phyloP scores from a whole-genome alignment of 2,329 filamentous ascomycete species.

The Sporothrix variecibatus region DNA sequence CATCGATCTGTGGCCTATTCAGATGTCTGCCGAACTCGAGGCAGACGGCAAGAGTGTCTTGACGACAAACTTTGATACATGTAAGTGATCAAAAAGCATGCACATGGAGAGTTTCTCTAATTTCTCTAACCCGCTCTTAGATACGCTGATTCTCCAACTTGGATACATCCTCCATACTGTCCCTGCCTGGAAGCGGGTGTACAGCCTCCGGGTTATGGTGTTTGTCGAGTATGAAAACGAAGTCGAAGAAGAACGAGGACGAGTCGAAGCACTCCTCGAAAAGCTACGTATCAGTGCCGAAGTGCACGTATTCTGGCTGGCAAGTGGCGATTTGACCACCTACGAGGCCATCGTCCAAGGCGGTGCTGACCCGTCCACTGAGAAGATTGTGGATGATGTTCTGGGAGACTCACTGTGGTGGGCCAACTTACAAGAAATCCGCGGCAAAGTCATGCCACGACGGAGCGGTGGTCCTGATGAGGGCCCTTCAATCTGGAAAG shows the following conservation, averaged over 20 bases:
- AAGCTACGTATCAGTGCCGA: conserved; percentile 81
- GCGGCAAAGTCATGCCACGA: conserved; percentile 39
- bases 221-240: conserved; percentile 90
- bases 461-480: background rate
- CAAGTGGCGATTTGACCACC: conserved; percentile 68
- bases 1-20: conserved; percentile 89
- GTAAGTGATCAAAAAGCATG: conserved; percentile 48
- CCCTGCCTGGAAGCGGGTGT: conserved; percentile 74
- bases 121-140: too few relatives aligned
- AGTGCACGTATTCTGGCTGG: conserved; percentile 79
- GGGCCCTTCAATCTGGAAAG: background rate
- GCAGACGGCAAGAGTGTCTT: conserved; percentile 67
- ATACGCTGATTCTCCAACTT: conserved; percentile 79
- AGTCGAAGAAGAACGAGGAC: conserved; percentile 72
- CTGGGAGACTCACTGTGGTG: conserved; percentile 79
- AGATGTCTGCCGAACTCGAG: conserved; percentile 84
- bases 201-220: conserved; percentile 73
- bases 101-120: too few relatives aligned
- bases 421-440: conserved; percentile 66
- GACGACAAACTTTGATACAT: conserved; percentile 90
- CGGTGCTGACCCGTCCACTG: conserved; percentile 55
- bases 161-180: conserved; percentile 84
- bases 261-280: conserved; percentile 72
- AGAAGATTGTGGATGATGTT: conserved; percentile 63
- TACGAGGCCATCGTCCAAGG: conserved; percentile 82